These are phyloP conservation scores for Metschnikowia borealis DNA, from an alignment of 805 yeast species.

Conservation along the genomic window DNA sequence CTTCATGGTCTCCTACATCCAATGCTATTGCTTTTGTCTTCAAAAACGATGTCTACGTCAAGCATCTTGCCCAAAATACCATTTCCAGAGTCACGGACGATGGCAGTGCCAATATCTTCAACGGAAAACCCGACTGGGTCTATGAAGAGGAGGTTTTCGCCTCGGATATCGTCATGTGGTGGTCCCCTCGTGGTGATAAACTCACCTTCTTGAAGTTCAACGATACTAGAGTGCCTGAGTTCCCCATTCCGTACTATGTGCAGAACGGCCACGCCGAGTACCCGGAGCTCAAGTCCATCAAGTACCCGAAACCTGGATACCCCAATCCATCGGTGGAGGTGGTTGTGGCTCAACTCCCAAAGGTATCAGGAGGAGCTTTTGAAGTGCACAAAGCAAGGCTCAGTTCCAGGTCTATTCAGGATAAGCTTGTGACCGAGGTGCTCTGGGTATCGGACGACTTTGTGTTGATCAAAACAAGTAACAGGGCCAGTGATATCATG, in stretches of 20 bases:
- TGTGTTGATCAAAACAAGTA: slow-evolving; percentile 57
- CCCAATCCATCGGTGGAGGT: slow-evolving; percentile 63
- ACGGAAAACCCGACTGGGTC: slow-evolving; percentile 93
- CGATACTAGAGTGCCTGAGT: slow-evolving; percentile 71
- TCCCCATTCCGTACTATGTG: slow-evolving; percentile 70
- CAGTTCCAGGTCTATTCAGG: slow-evolving; percentile 8
- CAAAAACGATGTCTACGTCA: slow-evolving; percentile 66
- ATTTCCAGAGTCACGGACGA: slow-evolving; percentile 57
- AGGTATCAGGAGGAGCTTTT: slow-evolving; percentile 11
- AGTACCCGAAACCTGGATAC: slow-evolving; percentile 80
- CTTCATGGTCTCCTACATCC: slow-evolving; percentile 75
- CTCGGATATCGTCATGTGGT: slow-evolving; percentile 73
- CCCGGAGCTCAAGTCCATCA: slow-evolving; percentile 53
- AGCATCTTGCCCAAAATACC: slow-evolving; percentile 28
- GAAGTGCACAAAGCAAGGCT: slow-evolving; percentile 10
- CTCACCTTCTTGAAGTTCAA: slow-evolving; percentile 64
- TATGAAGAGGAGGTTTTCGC: slow-evolving; percentile 86
- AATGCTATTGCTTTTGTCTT: slow-evolving; percentile 58
- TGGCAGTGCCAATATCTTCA: slow-evolving; percentile 68
- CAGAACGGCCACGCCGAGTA: slow-evolving; percentile 41
- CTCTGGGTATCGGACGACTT: slow-evolving; percentile 51
- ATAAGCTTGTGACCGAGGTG: slow-evolving; percentile 52
- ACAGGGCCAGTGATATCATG: slow-evolving; percentile 55
- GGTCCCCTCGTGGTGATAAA: slow-evolving; percentile 74
- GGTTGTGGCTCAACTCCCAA: slow-evolving; percentile 13